Conservation (phyloP, 2,329 filamentous ascomycete genomes). For the Sclerotinia nivalis region DNA sequence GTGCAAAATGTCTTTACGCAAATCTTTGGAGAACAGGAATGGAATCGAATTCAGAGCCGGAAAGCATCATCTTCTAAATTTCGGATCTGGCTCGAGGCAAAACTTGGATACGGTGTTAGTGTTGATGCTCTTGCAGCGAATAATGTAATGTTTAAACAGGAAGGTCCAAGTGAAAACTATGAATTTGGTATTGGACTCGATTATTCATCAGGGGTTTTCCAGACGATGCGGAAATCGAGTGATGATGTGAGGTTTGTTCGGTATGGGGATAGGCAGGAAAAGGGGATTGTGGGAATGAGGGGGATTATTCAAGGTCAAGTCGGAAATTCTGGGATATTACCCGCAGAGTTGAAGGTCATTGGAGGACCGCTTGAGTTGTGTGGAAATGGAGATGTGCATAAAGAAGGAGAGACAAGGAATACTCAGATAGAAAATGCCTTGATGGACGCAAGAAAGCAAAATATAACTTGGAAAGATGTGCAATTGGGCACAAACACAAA, state of each 20-base stretch:
- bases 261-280: not conserved
- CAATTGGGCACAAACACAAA: not conserved
- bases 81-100: not conserved
- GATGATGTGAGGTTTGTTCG: not conserved
- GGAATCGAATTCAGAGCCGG: constrained; percentile 42
- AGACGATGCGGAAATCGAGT: not conserved
- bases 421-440: not conserved
- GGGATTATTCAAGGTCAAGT: not conserved
- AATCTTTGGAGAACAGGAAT: constrained; percentile 56
- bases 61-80: not conserved
- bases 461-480: not conserved
- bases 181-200: constrained; percentile 17
- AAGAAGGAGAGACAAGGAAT: not conserved
- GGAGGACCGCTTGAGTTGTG: not conserved
- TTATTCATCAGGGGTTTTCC: constrained; percentile 1
- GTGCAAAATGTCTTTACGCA: constrained; percentile 45
- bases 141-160: not conserved
- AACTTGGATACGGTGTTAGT: not conserved
- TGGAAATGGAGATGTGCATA: not conserved
- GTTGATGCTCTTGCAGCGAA: not conserved
- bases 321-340: too few species aligned
- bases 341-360: not conserved
- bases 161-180: not conserved
- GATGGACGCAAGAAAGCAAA: not conserved
- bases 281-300: not conserved